phyloP scores from a whole-genome alignment of 2,329 filamentous ascomycete species.

The Penicillium frequentans region DNA sequence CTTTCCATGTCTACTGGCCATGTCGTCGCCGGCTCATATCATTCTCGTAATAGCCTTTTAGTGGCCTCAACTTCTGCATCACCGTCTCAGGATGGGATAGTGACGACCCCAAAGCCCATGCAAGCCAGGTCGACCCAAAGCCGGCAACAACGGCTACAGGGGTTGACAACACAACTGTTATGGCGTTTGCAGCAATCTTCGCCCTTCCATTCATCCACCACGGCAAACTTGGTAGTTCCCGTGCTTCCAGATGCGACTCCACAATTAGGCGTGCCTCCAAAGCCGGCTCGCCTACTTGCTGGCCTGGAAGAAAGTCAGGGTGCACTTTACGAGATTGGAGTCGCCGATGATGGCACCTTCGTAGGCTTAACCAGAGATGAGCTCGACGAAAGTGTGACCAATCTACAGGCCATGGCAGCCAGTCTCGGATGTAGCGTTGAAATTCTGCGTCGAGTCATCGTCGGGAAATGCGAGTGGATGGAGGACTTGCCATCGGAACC shows the following conservation, averaged over 20 bases:
- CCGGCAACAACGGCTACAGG: constrained; percentile 80
- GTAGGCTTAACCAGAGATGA: constrained; percentile 87
- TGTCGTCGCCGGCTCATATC: constrained; percentile 54
- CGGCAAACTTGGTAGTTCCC: constrained; percentile 72
- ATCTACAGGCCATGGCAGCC: constrained; percentile 85
- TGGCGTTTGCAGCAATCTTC: constrained; percentile 96
- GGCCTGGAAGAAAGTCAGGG: constrained; percentile 91
- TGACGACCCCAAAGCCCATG: constrained; percentile 31
- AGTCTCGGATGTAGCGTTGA: constrained; percentile 85
- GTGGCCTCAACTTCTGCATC: constrained; percentile 21
- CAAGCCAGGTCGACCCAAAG: constrained; percentile 62
- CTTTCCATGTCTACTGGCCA: constrained; percentile 66
- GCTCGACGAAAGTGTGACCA: constrained; percentile 84
- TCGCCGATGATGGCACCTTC: constrained; percentile 89
- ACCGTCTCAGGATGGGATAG: constrained; percentile 31
- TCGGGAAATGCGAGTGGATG: constrained; percentile 73
- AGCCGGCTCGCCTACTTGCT: constrained; percentile 59
- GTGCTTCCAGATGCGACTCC: constrained; percentile 65
- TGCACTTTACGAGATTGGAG: constrained; percentile 93
- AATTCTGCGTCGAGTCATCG: constrained; percentile 75
- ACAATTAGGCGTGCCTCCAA: constrained; percentile 57
- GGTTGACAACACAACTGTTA: constrained; percentile 89
- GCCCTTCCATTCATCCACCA: constrained; percentile 80
- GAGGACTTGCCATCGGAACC: constrained; percentile 27
- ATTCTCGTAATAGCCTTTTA: constrained; percentile 35